A percentile compares a stretch with the other conserved stretches of the same genome.
These are phyloP conservation scores for Stephania yunnanensis DNA, from an alignment of 164 flowering plant genomes.

Conservation along the genomic window DNA sequence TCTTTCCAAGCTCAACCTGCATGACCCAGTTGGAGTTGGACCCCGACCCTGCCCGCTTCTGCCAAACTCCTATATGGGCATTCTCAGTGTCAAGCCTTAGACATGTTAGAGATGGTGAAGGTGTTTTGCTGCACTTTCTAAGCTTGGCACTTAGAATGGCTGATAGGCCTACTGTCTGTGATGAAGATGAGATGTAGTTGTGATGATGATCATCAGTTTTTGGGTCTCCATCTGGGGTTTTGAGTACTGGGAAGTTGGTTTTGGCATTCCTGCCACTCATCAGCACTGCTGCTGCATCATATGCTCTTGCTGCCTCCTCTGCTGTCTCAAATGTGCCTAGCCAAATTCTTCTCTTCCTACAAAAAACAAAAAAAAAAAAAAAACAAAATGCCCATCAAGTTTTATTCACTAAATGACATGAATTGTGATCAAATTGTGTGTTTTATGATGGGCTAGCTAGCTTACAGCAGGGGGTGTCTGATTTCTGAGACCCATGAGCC, in stretches of 20 bases:
- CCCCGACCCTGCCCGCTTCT: slow-evolving; percentile 61
- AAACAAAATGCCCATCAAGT: neutral
- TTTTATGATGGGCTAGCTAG: neutral
- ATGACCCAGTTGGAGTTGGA: slow-evolving; percentile 71
- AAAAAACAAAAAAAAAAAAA: neutral
- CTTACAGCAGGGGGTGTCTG: slow-evolving; percentile 79
- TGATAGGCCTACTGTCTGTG: slow-evolving; percentile 28
- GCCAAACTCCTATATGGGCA: slow-evolving; percentile 87
- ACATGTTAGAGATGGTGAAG: slow-evolving; percentile 71
- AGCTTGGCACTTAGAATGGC: slow-evolving; percentile 57
- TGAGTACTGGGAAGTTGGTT: slow-evolving; percentile 54
- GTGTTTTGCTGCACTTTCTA: slow-evolving; percentile 49
- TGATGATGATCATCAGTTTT: neutral
- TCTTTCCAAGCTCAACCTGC: slow-evolving; percentile 55
- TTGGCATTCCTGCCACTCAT: slow-evolving; percentile 77
- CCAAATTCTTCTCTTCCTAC: slow-evolving; percentile 78
- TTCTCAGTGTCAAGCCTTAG: slow-evolving; percentile 72
- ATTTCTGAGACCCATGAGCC: slow-evolving; percentile 94
- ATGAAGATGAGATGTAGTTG: slow-evolving; percentile 7
- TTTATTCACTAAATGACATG: neutral
- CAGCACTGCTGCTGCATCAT: slow-evolving; percentile 68
- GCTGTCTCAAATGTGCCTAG: slow-evolving; percentile 80
- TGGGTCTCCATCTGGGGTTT: slow-evolving; percentile 7
- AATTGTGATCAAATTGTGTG: neutral
- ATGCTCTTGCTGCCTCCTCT: slow-evolving; percentile 73